phyloP scores from a whole-genome alignment of 2,329 filamentous ascomycete species.

The Boeremia lycopersici region DNA sequence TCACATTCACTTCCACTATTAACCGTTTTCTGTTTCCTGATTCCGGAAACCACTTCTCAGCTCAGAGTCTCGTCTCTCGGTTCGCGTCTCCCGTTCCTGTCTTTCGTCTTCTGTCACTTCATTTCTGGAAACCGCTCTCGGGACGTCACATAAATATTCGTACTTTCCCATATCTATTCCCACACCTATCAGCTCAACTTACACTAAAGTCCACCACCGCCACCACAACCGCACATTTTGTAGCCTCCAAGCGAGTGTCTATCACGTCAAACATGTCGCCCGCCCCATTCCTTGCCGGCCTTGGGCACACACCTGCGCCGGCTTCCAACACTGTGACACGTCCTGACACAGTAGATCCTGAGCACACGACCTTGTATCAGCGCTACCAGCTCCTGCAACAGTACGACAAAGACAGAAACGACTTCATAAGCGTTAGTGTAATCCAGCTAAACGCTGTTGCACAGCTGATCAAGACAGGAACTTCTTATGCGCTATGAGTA shows the following conservation, averaged over 20 bases:
- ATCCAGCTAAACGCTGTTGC: background rate
- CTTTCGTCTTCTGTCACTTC: background rate
- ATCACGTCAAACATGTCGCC: slow-evolving; percentile 20
- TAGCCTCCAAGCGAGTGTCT: background rate
- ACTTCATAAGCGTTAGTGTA: slow-evolving; percentile 40
- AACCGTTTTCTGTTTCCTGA: slow-evolving; percentile 2
- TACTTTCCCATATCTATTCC: slow-evolving; percentile 13
- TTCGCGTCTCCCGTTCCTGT: background rate
- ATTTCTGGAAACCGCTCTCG: slow-evolving; percentile 11
- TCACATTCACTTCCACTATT: slow-evolving; percentile 12
- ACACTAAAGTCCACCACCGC: background rate
- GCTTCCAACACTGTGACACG: background rate
- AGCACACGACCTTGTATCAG: slow-evolving; percentile 29
- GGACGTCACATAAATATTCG: background rate
- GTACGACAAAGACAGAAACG: slow-evolving; percentile 39
- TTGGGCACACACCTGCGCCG: slow-evolving; percentile 9
- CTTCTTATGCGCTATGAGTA: slow-evolving; percentile 49
- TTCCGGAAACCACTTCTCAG: background rate
- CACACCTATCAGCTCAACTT: slow-evolving; percentile 1
- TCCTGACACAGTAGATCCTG: slow-evolving; percentile 3
- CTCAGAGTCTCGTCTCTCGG: background rate
- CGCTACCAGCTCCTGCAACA: slow-evolving; percentile 41
- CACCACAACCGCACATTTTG: background rate
- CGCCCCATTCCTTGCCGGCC: slow-evolving; percentile 16
- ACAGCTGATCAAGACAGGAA: slow-evolving; percentile 39